These are phyloP conservation scores for Vaccinium corymbosum DNA, from an alignment of 148 eudicot species.

Conservation along the genomic window DNA sequence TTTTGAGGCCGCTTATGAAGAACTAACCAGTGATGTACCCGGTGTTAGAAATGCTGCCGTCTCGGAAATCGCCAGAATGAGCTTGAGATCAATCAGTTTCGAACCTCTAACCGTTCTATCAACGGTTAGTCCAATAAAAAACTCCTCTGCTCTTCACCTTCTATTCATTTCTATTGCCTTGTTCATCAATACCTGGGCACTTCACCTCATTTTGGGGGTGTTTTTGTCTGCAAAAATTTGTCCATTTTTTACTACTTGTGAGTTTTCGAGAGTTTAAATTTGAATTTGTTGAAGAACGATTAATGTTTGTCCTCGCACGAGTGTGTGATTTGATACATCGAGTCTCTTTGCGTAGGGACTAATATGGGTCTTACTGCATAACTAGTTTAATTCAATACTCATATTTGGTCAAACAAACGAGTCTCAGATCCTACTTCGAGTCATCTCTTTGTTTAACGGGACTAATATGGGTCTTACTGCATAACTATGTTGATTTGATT, in stretches of 20 bases:
- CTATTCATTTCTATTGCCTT: background rate
- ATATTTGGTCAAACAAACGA: no score
- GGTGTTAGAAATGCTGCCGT: constrained; percentile 32
- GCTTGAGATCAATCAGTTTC: constrained; percentile 26
- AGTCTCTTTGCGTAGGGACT: no score
- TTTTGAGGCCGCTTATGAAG: constrained; percentile 57
- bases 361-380: no score
- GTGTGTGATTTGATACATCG: no score
- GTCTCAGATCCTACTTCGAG: no score
- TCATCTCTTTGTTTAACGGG: no score
- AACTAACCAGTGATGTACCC: constrained; percentile 40
- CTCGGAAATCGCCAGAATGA: constrained; percentile 51
- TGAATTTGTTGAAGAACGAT: no score
- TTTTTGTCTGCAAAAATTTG: no score
- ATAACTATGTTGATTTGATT: no score
- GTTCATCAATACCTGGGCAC: background rate
- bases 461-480: no score
- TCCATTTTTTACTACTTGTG: background rate
- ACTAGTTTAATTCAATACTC: no score
- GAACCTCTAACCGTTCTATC: constrained; percentile 27
- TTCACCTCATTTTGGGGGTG: background rate
- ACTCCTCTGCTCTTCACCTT: background rate
- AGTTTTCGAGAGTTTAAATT: background rate
- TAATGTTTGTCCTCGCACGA: no score
- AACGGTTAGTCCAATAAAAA: constrained; percentile 10